Evolutionary conservation across 2,329 filamentous ascomycete genomes (phyloP), one percentile per base, ranked within the genome.

Genomic region (Sarocladium kiliense): DNA sequence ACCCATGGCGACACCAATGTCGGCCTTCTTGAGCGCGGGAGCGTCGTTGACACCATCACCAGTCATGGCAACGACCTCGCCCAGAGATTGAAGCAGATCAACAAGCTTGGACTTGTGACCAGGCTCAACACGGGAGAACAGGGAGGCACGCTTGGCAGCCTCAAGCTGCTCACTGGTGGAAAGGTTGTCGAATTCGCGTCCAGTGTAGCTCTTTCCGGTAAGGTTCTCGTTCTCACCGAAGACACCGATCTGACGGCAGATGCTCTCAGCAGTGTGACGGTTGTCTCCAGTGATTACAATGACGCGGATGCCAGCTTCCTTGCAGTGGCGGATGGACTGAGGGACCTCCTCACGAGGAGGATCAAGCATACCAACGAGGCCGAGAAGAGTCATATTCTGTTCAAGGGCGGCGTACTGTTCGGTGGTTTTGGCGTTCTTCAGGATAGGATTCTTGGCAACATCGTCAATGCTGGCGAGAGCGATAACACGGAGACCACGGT

Each of bases 231-330:
- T 74, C 61, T 81, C 74, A 16, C 85, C 87, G 70, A 99, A 99
- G 54, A 99, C 86, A 58, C 94, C 94, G 69, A 99, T 99, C 71
- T 96, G 89, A 65, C 93, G 88, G 77, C 94, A 99, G 68, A 99
- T 97, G 58, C 91, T 93, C 76, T 99, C 94, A 9, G 94, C 94
- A 3, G 94, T 99, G 76, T 95, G 96, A 68, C 88, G 91, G 76
- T 96, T 99, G 74, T 99, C 94, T 66, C 94, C 94, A 54, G 94
- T 99, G 71, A 99, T 97, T 61, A 99, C 94, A 63, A 99, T 91
- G 51, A 99, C 91, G 58, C 94, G 88, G 64, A 99, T 97, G 63
- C 94, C 94, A 62, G 94, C 94, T 59, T 90, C 86, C 71, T 87
- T 89, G 74, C 94, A 99, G 71, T 96, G 89, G 66, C 80, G 79